Percentiles rank a stretch among this genome's conserved stretches.
Evolutionary conservation across 1,139 yeast species (phyloP).

Genomic region (Kurtzmaniella quercitrusa): DNA sequence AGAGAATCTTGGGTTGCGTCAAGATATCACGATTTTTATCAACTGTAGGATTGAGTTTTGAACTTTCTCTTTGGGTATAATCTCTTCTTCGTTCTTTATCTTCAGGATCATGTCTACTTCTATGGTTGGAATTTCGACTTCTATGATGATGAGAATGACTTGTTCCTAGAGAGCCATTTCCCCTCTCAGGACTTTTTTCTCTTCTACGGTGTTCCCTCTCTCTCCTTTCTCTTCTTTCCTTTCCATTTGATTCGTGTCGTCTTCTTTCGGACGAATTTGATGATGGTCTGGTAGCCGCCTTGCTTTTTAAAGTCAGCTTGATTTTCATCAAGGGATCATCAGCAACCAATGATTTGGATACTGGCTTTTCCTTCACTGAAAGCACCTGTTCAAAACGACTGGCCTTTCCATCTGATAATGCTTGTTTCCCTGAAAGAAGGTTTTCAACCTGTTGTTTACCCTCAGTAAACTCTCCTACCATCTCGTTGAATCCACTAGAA

Average conservation of each 20-base stretch:
- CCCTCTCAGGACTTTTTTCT: background rate
- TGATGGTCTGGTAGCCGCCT: slow-evolving; percentile 4
- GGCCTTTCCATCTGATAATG: slow-evolving; percentile 7
- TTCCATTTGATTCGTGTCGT: slow-evolving; percentile 6
- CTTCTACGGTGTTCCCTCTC: background rate
- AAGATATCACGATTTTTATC: background rate
- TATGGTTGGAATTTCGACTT: slow-evolving; percentile 1
- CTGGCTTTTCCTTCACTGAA: slow-evolving; percentile 1
- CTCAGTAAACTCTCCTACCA: slow-evolving; percentile 31
- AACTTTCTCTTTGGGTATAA: background rate
- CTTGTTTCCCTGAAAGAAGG: slow-evolving; percentile 19
- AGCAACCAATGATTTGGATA: slow-evolving; percentile 17
- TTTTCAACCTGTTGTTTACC: slow-evolving; percentile 33
- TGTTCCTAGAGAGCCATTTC: slow-evolving; percentile 1
- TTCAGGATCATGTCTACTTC: background rate
- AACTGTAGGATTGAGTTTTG: background rate
- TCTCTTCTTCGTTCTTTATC: background rate
- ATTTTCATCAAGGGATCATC: slow-evolving; percentile 59
- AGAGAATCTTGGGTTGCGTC: background rate
- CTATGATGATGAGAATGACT: slow-evolving; percentile 1
- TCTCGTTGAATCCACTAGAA: slow-evolving; percentile 29
- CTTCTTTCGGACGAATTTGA: background rate
- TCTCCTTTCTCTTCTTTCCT: slow-evolving; percentile 1
- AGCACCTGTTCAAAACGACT: slow-evolving; percentile 16
- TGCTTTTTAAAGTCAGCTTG: slow-evolving; percentile 18